Percentiles rank a stretch among this genome's conserved stretches.
phyloP scores from a whole-genome alignment of 768 basidiomycete genomes.

The Agaricus sinodeliciosus region DNA sequence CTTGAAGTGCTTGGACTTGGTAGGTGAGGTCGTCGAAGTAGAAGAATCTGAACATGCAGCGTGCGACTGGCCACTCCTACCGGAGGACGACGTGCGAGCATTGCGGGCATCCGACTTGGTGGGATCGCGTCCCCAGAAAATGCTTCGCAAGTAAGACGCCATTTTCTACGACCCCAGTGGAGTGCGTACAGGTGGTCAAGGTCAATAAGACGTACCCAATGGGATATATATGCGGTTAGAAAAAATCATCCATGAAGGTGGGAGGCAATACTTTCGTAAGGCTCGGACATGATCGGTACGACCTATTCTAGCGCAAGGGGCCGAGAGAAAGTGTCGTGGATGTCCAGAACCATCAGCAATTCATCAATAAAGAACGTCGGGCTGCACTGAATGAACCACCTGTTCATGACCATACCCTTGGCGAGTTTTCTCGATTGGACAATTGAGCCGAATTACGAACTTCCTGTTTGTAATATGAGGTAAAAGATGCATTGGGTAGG shows the following conservation, averaged over 20 bases:
- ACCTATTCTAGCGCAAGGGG: not conserved
- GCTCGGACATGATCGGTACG: not conserved
- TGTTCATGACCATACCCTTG: not conserved
- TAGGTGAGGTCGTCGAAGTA: slow-evolving; percentile 14
- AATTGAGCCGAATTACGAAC: not conserved
- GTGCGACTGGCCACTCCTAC: slow-evolving; percentile 27
- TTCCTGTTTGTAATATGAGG: slow-evolving; percentile 3
- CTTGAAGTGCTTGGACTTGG: slow-evolving; percentile 22
- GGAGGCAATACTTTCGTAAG: slow-evolving; percentile 1
- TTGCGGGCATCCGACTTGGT: slow-evolving; percentile 3
- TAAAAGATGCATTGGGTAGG: not conserved
- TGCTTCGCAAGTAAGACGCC: slow-evolving; percentile 9
- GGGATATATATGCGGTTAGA: slow-evolving; percentile 2
- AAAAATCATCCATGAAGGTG: not conserved
- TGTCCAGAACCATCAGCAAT: not conserved
- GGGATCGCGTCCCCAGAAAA: slow-evolving; percentile 7
- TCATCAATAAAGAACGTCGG: slow-evolving; percentile 1
- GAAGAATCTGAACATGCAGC: slow-evolving; percentile 33
- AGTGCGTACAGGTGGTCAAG: not conserved
- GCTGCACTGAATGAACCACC: not conserved
- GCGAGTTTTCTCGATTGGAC: not conserved
- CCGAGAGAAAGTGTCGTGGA: not conserved
- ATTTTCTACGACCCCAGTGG: not conserved
- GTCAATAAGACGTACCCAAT: not conserved
- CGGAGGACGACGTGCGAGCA: not conserved